Base-by-base conservation (phyloP, 2,329 filamentous ascomycete species). In the Bipolaris victoriae region DNA sequence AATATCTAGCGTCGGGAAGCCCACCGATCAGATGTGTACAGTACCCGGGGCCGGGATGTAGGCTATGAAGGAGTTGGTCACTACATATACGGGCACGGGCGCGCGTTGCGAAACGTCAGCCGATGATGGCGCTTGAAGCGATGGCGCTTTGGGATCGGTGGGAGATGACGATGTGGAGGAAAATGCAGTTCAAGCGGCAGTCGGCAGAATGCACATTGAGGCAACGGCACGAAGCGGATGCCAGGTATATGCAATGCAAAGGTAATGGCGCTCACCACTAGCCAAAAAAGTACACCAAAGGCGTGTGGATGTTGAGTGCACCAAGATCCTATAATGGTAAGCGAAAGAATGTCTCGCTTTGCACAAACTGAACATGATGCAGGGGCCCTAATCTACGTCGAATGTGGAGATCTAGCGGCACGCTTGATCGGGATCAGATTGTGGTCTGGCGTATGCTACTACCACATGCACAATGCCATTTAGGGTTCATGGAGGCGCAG, bases 361-460 rank as follows among this genome's bases (percentile, higher is more conserved):
- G 20, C 53, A 52, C 53, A 16, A 33, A 15, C 7, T 29, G 35
- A 26, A 41, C 18, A 29, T 40, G 10, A 41, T 56, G 49, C 44
- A 57, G 55, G 44, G 39, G 36, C 31, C 37, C 26, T 33, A 20
- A 24, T 48, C 26, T 47, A 16, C 24, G 24, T 9, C 29, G 15
- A 49, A 16, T 29, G 20, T 36, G 18, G 22, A 44, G 44, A 54
- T 57, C 43, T 48, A 7, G 33, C 44, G 31, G 26, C 20, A 36
- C 24, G 29, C 7, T 31, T 31, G 31, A 5, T 29, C 15, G 26
- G 26, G 18, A 36, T 46, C 50, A 29, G 40, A 40, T 47, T 9
- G 39, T 52, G 48, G 48, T 20, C 49, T 44, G 41, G 43, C 41
- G 7, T 41, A 16, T 52, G 49, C 26, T 44, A 13, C 35, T 41